These are phyloP conservation scores for Venturia pyrina DNA, from an alignment of 2,329 filamentous ascomycete genomes.

Conservation along the genomic window DNA sequence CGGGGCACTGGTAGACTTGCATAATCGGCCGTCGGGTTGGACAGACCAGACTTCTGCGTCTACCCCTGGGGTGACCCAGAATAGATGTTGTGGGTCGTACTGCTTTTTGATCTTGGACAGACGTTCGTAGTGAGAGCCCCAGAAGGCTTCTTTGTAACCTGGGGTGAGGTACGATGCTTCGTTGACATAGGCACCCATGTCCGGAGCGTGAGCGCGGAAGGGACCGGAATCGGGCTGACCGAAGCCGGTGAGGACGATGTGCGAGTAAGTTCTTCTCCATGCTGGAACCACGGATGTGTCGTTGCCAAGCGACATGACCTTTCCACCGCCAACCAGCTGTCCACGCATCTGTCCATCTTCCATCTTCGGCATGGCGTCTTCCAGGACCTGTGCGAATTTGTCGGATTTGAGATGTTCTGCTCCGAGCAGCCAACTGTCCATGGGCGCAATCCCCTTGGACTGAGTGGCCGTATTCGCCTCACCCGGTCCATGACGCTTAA, in stretches of 20 bases:
- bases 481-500: slow-evolving; percentile 6
- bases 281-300: slow-evolving; percentile 28
- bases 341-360: slow-evolving; percentile 3
- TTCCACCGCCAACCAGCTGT: slow-evolving; percentile 11
- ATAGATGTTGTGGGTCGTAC: slow-evolving; percentile 12
- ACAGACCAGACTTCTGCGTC: slow-evolving; percentile 9
- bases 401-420: slow-evolving; percentile 7
- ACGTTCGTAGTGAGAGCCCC: slow-evolving; percentile 11
- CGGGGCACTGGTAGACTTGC: not conserved
- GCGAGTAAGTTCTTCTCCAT: slow-evolving; percentile 33
- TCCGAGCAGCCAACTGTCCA: slow-evolving; percentile 9
- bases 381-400: slow-evolving; percentile 7
- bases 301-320: slow-evolving; percentile 2
- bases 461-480: not conserved
- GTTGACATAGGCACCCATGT: slow-evolving; percentile 6
- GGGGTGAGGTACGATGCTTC: slow-evolving; percentile 7
- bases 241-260: slow-evolving; percentile 21
- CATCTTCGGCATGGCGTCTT: slow-evolving; percentile 11
- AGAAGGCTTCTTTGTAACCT: slow-evolving; percentile 12
- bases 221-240: not conserved
- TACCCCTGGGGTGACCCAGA: slow-evolving; percentile 13
- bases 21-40: slow-evolving; percentile 7
- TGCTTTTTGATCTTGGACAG: slow-evolving; percentile 13
- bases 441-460: not conserved
- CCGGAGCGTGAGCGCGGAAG: not conserved